Base-by-base conservation (phyloP, 441 rosid species). In the Erodium moschatum region DNA sequence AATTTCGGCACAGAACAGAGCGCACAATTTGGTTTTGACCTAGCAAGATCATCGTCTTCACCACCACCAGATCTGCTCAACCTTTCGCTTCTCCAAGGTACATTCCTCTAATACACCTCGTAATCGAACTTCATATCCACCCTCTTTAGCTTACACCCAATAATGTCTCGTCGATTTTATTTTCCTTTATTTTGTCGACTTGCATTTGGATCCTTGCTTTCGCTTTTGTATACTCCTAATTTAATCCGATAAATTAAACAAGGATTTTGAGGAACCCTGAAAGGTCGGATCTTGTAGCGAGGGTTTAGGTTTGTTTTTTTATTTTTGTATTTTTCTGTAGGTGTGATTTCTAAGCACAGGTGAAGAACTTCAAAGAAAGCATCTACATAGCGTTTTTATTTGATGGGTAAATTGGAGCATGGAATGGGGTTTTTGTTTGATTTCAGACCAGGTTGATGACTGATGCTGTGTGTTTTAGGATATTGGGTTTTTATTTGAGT, bases 21-120 rank as follows among this genome's bases (percentile, higher is more conserved):
- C n/a, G 15, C 60, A 12, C 62, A 20, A 56, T 56, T 56, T 56
- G 27, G 24, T 56, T 19, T 18, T 56, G 62, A 19, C 62, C 62
- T 56, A 56, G 12, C 62, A 7, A 19, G 52, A 11, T 46, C 52
- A 46, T 46, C n/a, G 1, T 46, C 52, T 46, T 44, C n/a, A 6
- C 18, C 62, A 56, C 24, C 27, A 5, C 15, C 58, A 63, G 75
- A 67, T 73, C 68, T 68, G 33, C 29, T 8, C 38, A 5, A 5
- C 42, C 7, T 20, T 38, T 15, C 18, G 1, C 27, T 15, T 56
- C 6, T 29, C 8, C 18, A 11, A 73, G 76, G 76, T 73, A 50
- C 76, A 73, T 73, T 73, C 27, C 65, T 63, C 71, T 35, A 16
- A 12, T 38, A 12, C 24, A 7, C 18, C 62, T 56, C 62, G 1